Conservation (phyloP, 371 early-diverging fungal species). For the Zychaea mexicana region DNA sequence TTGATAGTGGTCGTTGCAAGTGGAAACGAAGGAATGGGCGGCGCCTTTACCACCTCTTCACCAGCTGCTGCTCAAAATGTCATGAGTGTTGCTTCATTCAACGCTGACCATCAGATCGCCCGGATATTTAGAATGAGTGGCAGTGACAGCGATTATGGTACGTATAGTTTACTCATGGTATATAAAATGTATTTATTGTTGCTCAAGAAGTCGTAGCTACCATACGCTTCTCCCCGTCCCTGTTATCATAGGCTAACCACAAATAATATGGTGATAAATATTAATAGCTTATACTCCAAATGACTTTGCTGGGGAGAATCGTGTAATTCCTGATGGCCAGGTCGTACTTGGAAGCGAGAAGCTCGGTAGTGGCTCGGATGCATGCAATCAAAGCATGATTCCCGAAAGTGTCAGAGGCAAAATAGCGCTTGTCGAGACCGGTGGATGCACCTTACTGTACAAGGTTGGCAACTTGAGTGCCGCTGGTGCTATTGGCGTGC, state of each 20-base stretch:
- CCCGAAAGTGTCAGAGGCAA: constrained; percentile 35
- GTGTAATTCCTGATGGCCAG: constrained; percentile 15
- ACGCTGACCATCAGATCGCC: constrained; percentile 38
- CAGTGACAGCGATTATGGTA: neutral
- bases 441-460: constrained; percentile 54
- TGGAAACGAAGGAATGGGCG: constrained; percentile 72
- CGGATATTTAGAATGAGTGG: constrained; percentile 16
- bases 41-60: constrained; percentile 47
- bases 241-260: too few species aligned
- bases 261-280: too few species aligned
- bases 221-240: too few species aligned
- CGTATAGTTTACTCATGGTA: too few species aligned
- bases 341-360: constrained; percentile 16
- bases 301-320: too few species aligned
- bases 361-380: constrained; percentile 16
- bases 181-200: too few species aligned
- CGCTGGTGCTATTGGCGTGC: constrained; percentile 54
- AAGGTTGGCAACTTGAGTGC: constrained; percentile 43
- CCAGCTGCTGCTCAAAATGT: constrained; percentile 62
- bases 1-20: constrained; percentile 51
- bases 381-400: constrained; percentile 10
- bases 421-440: constrained; percentile 49
- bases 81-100: constrained; percentile 69
- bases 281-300: too few species aligned
- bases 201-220: too few species aligned